A percentile compares a stretch with the other conserved stretches of the same genome.
These are phyloP conservation scores for Daldinia caldariorum DNA, from an alignment of 495 filamentous ascomycete genomes.

Conservation along the genomic window DNA sequence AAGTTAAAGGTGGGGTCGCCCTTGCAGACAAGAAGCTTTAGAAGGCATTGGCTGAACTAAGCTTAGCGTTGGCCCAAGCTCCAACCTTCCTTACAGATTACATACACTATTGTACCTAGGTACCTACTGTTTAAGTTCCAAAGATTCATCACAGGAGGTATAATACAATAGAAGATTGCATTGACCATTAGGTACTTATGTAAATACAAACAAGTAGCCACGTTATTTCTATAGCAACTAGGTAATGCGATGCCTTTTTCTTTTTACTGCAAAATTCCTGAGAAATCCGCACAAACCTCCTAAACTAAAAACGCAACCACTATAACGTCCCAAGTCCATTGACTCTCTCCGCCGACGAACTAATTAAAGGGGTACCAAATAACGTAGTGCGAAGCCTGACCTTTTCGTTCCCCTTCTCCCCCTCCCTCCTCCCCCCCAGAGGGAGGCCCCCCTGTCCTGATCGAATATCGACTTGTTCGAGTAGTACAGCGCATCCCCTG, in stretches of 20 bases:
- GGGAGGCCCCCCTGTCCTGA: slow-evolving; percentile 15
- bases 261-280: slow-evolving; percentile 46
- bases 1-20: slow-evolving; percentile 25
- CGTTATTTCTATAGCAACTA: slow-evolving; percentile 9
- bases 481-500: slow-evolving; percentile 24
- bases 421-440: not conserved
- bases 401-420: slow-evolving; percentile 19
- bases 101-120: not conserved
- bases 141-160: no score
- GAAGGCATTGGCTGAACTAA: not conserved
- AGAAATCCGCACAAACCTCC: slow-evolving; percentile 39
- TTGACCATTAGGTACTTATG: no score
- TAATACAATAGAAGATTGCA: no score
- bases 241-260: slow-evolving; percentile 41
- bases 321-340: slow-evolving; percentile 28
- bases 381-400: slow-evolving; percentile 25
- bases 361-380: slow-evolving; percentile 38
- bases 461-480: slow-evolving; percentile 31
- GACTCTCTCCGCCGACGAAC: slow-evolving; percentile 32
- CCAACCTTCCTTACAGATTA: not conserved
- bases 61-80: slow-evolving; percentile 27
- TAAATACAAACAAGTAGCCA: not conserved
- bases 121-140: not conserved
- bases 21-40: slow-evolving; percentile 18
- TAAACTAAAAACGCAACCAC: slow-evolving; percentile 25